Base-by-base conservation (phyloP, 139 green algal genomes). In the Helicosporidium sp. region DNA sequence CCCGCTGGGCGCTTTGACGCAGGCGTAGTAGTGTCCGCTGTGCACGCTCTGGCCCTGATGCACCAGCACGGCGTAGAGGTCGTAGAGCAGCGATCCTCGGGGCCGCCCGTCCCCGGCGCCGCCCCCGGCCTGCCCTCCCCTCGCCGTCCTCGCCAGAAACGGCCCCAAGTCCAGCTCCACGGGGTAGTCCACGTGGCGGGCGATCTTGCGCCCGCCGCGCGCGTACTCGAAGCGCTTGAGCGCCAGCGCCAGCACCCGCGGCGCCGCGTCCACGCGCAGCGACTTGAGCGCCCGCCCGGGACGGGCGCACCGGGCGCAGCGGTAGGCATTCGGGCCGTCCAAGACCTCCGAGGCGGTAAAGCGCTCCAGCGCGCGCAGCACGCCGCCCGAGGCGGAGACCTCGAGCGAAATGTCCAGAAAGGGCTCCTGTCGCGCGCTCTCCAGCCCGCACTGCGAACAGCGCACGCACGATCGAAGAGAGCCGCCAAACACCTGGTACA, bases 391-490 rank as follows among this genome's bases (percentile, higher is more conserved):
- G 20, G 69, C 71, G 18, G 43, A 74, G 37, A 95, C 77, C 51
- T 96, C 87, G 42, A 97, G 63, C 20, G 43, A 74, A 15, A 97
- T 51, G 70, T 96, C 80, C 49, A 97, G 60, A 56, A 92, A 94
- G 16, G 79, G 69, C 36, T 97, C 87, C 42, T 74, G 84, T 7
- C 71, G 93, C 64, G 74, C 76, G 37, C 60, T 80, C 40, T 77
- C 63, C 47, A 85, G 85, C 7, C 70, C 60, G 49, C 87, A 92
- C 39, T 72, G 64, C 7, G 67, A 62, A 57, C 86, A 96, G 2
- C 68, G 3, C 61, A 87, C 79, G 72, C 87, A 74, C 57, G 72
- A 89, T 41, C 81, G 68, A 36, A 93, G 72, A 25, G 55, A 54
- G 24, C 87, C 87, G 1, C 73, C 87, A 58, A 96, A 97, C 53